These are phyloP conservation scores for Sporothrix luriei DNA, from an alignment of 2,329 filamentous ascomycete genomes.

Conservation along the genomic window DNA sequence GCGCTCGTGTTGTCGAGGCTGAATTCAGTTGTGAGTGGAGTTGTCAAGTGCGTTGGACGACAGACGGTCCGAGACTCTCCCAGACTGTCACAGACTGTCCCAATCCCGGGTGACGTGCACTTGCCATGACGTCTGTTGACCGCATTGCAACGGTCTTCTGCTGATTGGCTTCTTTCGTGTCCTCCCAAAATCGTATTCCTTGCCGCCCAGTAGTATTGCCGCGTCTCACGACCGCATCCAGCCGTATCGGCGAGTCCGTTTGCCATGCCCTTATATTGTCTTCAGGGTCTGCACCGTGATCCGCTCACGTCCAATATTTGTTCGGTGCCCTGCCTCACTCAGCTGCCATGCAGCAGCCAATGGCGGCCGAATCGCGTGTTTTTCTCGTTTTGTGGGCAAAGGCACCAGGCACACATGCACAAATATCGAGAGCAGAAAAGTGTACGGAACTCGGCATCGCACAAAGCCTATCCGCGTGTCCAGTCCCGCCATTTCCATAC, in stretches of 20 bases:
- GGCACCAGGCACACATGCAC: not conserved
- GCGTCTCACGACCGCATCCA: not conserved
- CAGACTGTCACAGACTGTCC: no score
- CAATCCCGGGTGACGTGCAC: not conserved
- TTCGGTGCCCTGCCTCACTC: slow-evolving; percentile 10
- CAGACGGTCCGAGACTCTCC: no score
- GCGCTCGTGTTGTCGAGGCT: slow-evolving; percentile 6
- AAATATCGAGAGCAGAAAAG: not conserved
- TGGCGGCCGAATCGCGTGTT: no score
- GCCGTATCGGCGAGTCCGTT: slow-evolving; percentile 11
- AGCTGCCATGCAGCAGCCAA: not conserved
- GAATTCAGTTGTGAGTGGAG: not conserved
- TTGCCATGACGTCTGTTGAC: not conserved
- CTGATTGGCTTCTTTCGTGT: not conserved
- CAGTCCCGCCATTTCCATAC: slow-evolving; percentile 4
- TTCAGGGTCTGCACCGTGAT: no score
- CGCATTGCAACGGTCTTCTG: not conserved
- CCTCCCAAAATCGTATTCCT: not conserved
- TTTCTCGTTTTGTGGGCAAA: not conserved
- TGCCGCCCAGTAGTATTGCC: slow-evolving; percentile 16
- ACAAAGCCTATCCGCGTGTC: not conserved
- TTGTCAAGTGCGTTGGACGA: not conserved
- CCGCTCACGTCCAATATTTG: slow-evolving; percentile 17
- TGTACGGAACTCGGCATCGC: not conserved
- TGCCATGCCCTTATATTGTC: not conserved